Evolutionary conservation across 352 stramenopile genomes (phyloP).

Genomic region (Paralagenidium karlingii): DNA sequence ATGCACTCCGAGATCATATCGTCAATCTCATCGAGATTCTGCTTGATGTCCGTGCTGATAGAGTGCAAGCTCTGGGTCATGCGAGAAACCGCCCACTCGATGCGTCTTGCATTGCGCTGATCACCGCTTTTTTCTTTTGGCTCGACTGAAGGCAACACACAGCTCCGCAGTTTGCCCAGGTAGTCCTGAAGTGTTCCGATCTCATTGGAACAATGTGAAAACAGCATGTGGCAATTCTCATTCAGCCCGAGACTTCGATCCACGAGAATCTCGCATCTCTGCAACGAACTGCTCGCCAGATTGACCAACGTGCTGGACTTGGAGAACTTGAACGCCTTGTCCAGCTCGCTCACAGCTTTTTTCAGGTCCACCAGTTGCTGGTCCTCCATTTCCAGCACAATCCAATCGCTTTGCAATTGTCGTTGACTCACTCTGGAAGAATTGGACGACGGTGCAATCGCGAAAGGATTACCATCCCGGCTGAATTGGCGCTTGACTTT

Average conservation of each 20-base stretch:
- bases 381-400: constrained; percentile 71
- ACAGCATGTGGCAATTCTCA: constrained; percentile 75
- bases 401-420: constrained; percentile 52
- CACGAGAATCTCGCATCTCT: constrained; percentile 51
- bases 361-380: constrained; percentile 50
- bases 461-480: constrained; percentile 20
- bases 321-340: constrained; percentile 77
- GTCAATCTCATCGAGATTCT: constrained; percentile 67
- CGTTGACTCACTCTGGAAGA: constrained; percentile 71
- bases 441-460: too few relatives aligned
- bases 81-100: constrained; percentile 58
- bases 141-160: constrained; percentile 33
- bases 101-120: constrained; percentile 48
- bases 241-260: constrained; percentile 52
- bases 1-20: constrained; percentile 69
- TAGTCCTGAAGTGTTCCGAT: constrained; percentile 69
- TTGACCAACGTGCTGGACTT: constrained; percentile 52
- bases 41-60: constrained; percentile 55
- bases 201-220: constrained; percentile 66
- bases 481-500: constrained; percentile 60
- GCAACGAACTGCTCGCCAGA: constrained; percentile 51
- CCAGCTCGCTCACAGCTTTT: constrained; percentile 39
- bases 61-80: constrained; percentile 60
- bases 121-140: constrained; percentile 57
- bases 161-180: constrained; percentile 53